Evolutionary conservation across 768 basidiomycete species (phyloP), one percentile per base, ranked within the genome.

Genomic region (Suillus tomentosus): DNA sequence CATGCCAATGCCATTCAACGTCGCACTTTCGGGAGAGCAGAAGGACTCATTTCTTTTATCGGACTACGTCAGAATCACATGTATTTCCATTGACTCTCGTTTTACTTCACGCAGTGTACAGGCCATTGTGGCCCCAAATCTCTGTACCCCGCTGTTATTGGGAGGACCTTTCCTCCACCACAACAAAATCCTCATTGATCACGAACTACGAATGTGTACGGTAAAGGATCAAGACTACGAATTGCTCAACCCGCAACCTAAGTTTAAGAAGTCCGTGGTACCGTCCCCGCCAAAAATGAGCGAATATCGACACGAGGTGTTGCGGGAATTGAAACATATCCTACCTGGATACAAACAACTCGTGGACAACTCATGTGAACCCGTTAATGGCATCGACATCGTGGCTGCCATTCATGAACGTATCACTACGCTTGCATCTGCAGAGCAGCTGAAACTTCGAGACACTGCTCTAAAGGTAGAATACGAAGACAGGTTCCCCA

Each of bases 161-260:
- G 78, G 79, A 0, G 58, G 74, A 0, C 79, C 78, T 0, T 81
- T 76, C 36, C 68, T 81, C 0, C 27, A 48, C 11, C 62, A 65
- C 1, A 82, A 82, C 64, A 42, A 71, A 0, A 76, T 82, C 66
- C 64, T 77, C 0, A 64, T 74, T 36, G 76, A 81, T 57, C 71
- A 76, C 27, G 56, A 55, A 0, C 0, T 40, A 0, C 56, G 51
- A 3, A 59, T 65, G 0, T 68, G 66, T 51, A 19, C 6, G 0
- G 19, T 19, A 4, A 45, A 45, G 7, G 43, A 45, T 3, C 43
- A 45, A 15, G 3, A 45, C 17, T 45, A 45, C 17, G 43, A 45
- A 0, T 4, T 45, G 1, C 19, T 45, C 2, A 45, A 45, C 9
- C 43, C 19, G 0, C 43, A 19, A 2, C 43, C 43, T 5, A 3